Evolutionary conservation across 495 filamentous ascomycete genomes (phyloP).

Genomic region (Penicillium canescens): DNA sequence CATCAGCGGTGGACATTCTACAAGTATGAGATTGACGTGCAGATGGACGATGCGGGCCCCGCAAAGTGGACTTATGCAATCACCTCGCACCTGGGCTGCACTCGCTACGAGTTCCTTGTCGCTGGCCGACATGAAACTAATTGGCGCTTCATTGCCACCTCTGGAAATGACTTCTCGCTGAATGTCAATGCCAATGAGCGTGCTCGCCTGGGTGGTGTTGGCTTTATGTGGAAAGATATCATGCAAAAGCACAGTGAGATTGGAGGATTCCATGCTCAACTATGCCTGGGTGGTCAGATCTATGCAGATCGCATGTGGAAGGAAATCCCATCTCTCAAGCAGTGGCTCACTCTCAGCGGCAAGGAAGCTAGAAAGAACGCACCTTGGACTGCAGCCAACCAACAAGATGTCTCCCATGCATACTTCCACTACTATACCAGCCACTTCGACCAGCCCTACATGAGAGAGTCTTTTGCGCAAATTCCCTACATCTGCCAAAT

Average conservation of each 20-base stretch:
- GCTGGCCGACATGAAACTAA: constrained; percentile 85
- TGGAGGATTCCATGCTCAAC: constrained; percentile 90
- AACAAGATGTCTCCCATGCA: constrained; percentile 91
- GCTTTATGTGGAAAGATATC: constrained; percentile 98
- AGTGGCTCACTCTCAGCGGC: constrained; percentile 88
- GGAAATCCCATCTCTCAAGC: constrained; percentile 85
- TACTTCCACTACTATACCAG: constrained; percentile 99
- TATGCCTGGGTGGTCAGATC: constrained; percentile 91
- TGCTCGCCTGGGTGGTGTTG: constrained; percentile 78
- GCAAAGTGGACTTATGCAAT: constrained; percentile 98
- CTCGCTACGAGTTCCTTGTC: constrained; percentile 96
- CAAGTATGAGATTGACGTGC: constrained; percentile 88
- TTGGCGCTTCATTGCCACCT: constrained; percentile 97
- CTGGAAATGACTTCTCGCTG: constrained; percentile 91
- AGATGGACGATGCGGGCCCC: constrained; percentile 79
- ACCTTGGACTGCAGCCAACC: constrained; percentile 86
- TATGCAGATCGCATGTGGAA: constrained; percentile 97
- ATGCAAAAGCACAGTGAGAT: constrained; percentile 96
- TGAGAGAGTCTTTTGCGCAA: constrained; percentile 94
- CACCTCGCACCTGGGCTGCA: constrained; percentile 94
- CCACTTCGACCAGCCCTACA: constrained; percentile 92
- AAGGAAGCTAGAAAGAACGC: constrained; percentile 90
- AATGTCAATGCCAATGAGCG: constrained; percentile 84
- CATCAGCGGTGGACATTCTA: constrained; percentile 96
- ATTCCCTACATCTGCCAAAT: constrained; percentile 92